Percentiles rank a stretch among this genome's conserved stretches.
Evolutionary conservation across 768 basidiomycete species (phyloP).

Genomic region (Clitopilus hobsonii): DNA sequence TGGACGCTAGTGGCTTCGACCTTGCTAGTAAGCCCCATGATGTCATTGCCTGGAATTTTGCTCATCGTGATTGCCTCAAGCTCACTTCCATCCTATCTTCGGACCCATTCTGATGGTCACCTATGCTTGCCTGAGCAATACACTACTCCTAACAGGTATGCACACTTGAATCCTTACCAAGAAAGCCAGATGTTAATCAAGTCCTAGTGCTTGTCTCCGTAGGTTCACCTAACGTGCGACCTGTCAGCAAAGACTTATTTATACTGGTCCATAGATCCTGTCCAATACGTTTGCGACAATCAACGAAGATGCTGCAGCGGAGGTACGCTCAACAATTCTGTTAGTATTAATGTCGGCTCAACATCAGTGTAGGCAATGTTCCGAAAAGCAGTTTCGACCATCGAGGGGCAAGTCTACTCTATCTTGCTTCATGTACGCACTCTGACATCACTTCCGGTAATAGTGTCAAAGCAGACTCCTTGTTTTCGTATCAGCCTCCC

Average conservation of each 20-base stretch:
- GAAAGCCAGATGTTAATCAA: too few relatives aligned
- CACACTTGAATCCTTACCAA: too few relatives aligned
- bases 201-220: slow-evolving; percentile 77
- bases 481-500: slow-evolving; percentile 94
- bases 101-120: slow-evolving; percentile 89
- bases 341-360: slow-evolving; percentile 3
- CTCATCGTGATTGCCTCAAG: slow-evolving; percentile 30
- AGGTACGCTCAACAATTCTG: slow-evolving; percentile 44
- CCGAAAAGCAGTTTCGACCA: slow-evolving; percentile 85
- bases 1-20: slow-evolving; percentile 89
- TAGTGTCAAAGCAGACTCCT: slow-evolving; percentile 80
- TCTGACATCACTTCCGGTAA: slow-evolving; percentile 14
- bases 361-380: slow-evolving; percentile 79
- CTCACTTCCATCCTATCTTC: slow-evolving; percentile 78
- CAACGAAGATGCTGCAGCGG: slow-evolving; percentile 88
- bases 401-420: slow-evolving; percentile 69
- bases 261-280: too few relatives aligned
- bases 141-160: slow-evolving; percentile 84
- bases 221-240: slow-evolving; percentile 21
- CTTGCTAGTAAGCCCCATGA: slow-evolving; percentile 73
- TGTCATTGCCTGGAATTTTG: neutral
- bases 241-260: too few relatives aligned
- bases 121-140: slow-evolving; percentile 91
- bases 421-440: neutral
- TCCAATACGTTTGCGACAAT: slow-evolving; percentile 95